These are phyloP conservation scores for Lentinus polychrous DNA, from an alignment of 1,284 basidiomycete genomes.

Conservation along the genomic window DNA sequence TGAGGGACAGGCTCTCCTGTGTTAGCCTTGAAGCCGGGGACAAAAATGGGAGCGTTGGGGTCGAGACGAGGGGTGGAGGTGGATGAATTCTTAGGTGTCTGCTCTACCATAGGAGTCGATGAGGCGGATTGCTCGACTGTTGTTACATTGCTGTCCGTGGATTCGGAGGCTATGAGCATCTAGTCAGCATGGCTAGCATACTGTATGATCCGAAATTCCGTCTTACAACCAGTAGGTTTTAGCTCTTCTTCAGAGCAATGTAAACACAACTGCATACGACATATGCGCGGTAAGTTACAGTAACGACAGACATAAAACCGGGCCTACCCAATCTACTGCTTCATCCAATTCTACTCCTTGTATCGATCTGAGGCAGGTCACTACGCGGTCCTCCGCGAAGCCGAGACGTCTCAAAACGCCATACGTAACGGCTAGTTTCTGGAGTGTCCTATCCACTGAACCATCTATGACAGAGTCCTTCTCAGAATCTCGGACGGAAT, in stretches of 20 bases:
- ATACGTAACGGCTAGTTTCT: constrained; percentile 73
- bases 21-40: constrained; percentile 15
- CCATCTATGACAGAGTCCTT: constrained; percentile 30
- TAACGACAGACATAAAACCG: neutral
- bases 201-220: too few relatives aligned
- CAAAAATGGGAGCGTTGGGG: constrained; percentile 19
- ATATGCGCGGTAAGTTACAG: too few relatives aligned
- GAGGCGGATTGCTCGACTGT: too few relatives aligned
- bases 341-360: constrained; percentile 78
- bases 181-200: too few relatives aligned
- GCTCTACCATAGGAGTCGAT: too few relatives aligned
- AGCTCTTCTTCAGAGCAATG: too few relatives aligned
- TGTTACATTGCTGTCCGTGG: too few relatives aligned
- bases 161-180: too few relatives aligned
- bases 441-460: constrained; percentile 66
- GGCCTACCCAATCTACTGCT: constrained; percentile 85
- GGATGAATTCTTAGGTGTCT: too few relatives aligned
- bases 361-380: constrained; percentile 60
- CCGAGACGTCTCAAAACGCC: constrained; percentile 82
- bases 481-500: neutral
- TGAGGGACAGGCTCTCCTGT: constrained; percentile 20
- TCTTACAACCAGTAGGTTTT: too few relatives aligned
- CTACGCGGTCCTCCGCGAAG: constrained; percentile 65
- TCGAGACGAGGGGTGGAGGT: constrained; percentile 1
- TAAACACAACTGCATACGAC: too few relatives aligned